Base-by-base conservation (phyloP, 768 basidiomycete species). In the Panus rudis region DNA sequence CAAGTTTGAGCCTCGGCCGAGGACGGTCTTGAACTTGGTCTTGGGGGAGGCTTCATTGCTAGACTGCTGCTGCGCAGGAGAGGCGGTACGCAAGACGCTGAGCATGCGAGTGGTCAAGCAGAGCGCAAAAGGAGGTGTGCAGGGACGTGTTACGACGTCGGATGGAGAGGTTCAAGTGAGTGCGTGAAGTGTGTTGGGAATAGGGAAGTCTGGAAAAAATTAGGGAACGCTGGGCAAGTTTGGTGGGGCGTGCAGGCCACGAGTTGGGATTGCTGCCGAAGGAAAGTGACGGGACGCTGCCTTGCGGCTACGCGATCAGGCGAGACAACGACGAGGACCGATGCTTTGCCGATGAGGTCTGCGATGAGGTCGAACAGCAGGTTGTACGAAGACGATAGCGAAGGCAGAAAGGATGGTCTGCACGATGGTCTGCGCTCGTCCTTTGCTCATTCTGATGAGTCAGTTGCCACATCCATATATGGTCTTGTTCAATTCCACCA, bases 11-110 rank as follows among this genome's bases (percentile, higher is more conserved):
- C 51, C 51, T 30, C 76, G 64, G 39, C 73, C 73, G 40, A 77
- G 64, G 33, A 72, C 72, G 22, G 70, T 59, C 55, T 67, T 69
- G 58, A 77, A 66, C 55, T 66, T 69, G 62, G 68, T 68, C 66
- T 65, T 71, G 56, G 48, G 33, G 31, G 27, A 55, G 45, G 52
- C 59, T 57, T 11, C 55, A 39, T 46, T 38, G 39, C 35, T 41
- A n/a, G n/a, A n/a, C 30, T 40, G 42, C 42, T 41, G 51, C 25
- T 46, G 63, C 47, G 63, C 56, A 22, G 58, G 63, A 48, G 55
- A 50, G 26, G 46, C 48, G 42, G 66, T 25, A 30, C 54, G 49
- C 46, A 66, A 61, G 50, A 63, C 63, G 56, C 62, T 68, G 59
- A 63, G 70, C 70, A 72, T 72, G 46, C 70, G 68, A 66, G 43